A percentile compares a stretch with the other conserved stretches of the same genome.
These are phyloP conservation scores for Skeletonema marinoi DNA, from an alignment of 108 stramenopile genomes.

Conservation along the genomic window DNA sequence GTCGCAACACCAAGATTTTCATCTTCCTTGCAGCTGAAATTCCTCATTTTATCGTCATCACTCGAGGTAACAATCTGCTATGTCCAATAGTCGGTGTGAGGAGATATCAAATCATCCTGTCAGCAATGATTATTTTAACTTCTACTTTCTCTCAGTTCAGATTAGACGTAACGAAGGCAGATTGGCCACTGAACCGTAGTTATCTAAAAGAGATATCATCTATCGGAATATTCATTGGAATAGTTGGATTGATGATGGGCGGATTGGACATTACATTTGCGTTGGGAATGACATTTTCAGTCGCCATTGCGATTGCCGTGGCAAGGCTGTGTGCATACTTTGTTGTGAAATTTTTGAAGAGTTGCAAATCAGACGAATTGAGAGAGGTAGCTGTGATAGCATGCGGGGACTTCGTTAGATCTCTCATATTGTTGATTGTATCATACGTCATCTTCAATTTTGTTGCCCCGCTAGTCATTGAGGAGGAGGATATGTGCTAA, in stretches of 20 bases:
- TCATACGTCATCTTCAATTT: background rate
- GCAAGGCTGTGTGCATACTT: background rate
- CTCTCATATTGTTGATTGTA: background rate
- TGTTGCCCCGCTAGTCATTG: background rate
- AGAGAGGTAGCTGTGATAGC: background rate
- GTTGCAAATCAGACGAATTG: background rate
- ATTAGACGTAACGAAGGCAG: background rate
- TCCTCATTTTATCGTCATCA: conserved; percentile 4
- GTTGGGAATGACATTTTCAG: background rate
- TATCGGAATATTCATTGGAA: conserved; percentile 6
- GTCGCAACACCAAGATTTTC: background rate
- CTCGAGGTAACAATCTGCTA: background rate
- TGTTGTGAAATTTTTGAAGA: background rate
- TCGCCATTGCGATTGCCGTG: background rate
- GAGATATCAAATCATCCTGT: conserved; percentile 1
- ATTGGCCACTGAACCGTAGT: background rate
- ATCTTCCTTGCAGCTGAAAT: conserved; percentile 5
- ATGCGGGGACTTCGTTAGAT: conserved; percentile 8
- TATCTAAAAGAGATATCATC: background rate
- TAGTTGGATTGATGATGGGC: background rate
- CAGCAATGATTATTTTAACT: conserved; percentile 2
- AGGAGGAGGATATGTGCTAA: conserved; percentile 8
- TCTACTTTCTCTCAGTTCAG: background rate
- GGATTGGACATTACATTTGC: conserved; percentile 1
- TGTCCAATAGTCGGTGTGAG: background rate